Evolutionary conservation across 371 early-diverging fungal species (phyloP).

Genomic region (Mortierella sp.): DNA sequence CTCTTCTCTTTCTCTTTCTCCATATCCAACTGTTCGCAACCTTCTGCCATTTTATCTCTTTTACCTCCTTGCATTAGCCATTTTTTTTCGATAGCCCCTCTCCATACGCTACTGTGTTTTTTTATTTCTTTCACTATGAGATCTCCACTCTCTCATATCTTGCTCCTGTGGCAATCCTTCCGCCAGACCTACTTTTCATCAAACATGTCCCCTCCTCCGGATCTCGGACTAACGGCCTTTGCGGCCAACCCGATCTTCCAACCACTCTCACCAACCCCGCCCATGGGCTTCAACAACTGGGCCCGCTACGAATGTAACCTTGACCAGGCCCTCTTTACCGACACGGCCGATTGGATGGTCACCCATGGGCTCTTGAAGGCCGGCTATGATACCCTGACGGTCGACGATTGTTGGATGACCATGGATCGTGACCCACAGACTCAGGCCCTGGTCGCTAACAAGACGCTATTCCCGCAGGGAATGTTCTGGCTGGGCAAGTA

Average conservation of each 20-base stretch:
- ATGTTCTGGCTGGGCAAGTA: slow-evolving; percentile 53
- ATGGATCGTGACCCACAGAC: slow-evolving; percentile 38
- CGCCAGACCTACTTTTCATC: slow-evolving; percentile 11
- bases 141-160: slow-evolving; percentile 36
- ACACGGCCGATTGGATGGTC: slow-evolving; percentile 53
- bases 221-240: slow-evolving; percentile 10
- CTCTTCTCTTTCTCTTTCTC: not conserved
- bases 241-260: not conserved
- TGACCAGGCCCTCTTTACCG: slow-evolving; percentile 55
- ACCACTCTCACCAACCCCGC: slow-evolving; percentile 42
- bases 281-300: slow-evolving; percentile 61
- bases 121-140: slow-evolving; percentile 11
- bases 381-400: slow-evolving; percentile 53
- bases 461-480: slow-evolving; percentile 55
- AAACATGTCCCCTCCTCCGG: slow-evolving; percentile 2
- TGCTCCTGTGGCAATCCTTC: slow-evolving; percentile 42
- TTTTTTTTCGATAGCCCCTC: too few species aligned
- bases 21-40: not conserved
- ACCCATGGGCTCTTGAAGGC: slow-evolving; percentile 43
- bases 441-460: slow-evolving; percentile 31
- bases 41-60: too few species aligned
- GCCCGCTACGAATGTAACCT: slow-evolving; percentile 56
- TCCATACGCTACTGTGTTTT: too few species aligned
- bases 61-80: too few species aligned
- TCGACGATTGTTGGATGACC: slow-evolving; percentile 60